phyloP scores from a whole-genome alignment of 352 stramenopile genomes.

The Pythium rhizo-oryzae region DNA sequence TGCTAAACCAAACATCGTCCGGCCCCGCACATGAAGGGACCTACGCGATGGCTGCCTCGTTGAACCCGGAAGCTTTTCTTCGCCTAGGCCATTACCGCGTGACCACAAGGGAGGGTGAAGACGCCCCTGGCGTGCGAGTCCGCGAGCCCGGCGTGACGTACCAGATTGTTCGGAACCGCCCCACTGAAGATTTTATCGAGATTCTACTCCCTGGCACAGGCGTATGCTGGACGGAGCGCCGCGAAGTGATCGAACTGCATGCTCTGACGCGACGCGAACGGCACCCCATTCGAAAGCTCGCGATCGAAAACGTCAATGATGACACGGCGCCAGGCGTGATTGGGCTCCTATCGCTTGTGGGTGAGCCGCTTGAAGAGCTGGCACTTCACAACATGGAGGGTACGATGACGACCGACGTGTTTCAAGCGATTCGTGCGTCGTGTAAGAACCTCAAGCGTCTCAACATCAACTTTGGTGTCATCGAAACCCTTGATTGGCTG shows the following conservation, averaged over 20 bases:
- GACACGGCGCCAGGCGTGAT: neutral
- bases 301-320: neutral
- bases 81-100: conserved; percentile 18
- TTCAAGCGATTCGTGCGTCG: conserved; percentile 5
- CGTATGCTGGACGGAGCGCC: conserved; percentile 19
- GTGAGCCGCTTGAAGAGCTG: conserved; percentile 8
- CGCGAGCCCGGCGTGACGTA: conserved; percentile 23
- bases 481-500: conserved; percentile 11
- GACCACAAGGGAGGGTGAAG: neutral
- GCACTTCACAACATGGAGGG: neutral
- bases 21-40: neutral
- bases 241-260: conserved; percentile 16
- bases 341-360: conserved; percentile 14
- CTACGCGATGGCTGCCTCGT: conserved; percentile 5
- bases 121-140: conserved; percentile 8
- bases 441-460: conserved; percentile 22
- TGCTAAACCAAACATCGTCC: neutral
- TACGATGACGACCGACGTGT: neutral
- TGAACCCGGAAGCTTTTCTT: conserved; percentile 17
- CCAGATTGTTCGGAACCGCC: conserved; percentile 19
- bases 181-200: conserved; percentile 20
- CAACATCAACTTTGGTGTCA: neutral
- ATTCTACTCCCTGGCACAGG: conserved; percentile 20
- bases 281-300: conserved; percentile 14
- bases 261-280: neutral